These are phyloP conservation scores for Sclerospora graminicola DNA, from an alignment of 352 stramenopile genomes.

Conservation along the genomic window DNA sequence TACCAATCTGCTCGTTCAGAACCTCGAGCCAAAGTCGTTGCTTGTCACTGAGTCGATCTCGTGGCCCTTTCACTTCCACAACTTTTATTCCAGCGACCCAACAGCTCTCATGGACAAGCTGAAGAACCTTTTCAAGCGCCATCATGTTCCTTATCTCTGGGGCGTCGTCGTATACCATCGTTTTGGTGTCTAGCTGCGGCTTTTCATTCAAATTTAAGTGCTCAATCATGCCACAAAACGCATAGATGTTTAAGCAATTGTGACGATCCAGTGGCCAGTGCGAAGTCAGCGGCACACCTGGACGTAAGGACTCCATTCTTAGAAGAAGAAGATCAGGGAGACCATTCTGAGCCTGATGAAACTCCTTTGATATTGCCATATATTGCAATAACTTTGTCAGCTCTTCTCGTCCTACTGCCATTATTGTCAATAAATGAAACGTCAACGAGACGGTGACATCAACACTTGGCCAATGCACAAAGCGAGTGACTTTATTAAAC, in stretches of 20 bases:
- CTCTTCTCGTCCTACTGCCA: slow-evolving; percentile 30
- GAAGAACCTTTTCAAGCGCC: slow-evolving; percentile 11
- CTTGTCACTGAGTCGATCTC: slow-evolving; percentile 75
- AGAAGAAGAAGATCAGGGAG: slow-evolving; percentile 60
- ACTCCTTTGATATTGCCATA: slow-evolving; percentile 61
- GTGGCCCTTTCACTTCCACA: slow-evolving; percentile 82
- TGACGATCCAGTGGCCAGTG: slow-evolving; percentile 19
- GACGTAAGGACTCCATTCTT: slow-evolving; percentile 9
- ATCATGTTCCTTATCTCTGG: slow-evolving; percentile 6
- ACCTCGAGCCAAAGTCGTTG: slow-evolving; percentile 72
- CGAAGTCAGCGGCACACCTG: background rate
- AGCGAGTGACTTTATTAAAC: slow-evolving; percentile 47
- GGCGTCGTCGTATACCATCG: background rate
- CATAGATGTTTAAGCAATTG: slow-evolving; percentile 33
- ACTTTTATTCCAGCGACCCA: slow-evolving; percentile 37
- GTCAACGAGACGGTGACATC: slow-evolving; percentile 19
- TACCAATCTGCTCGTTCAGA: slow-evolving; percentile 39
- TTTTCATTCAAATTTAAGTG: slow-evolving; percentile 40
- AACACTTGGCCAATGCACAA: slow-evolving; percentile 44
- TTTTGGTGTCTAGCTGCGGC: background rate
- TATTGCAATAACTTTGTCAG: slow-evolving; percentile 42
- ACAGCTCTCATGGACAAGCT: slow-evolving; percentile 5
- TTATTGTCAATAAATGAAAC: slow-evolving; percentile 41
- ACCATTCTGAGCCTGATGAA: slow-evolving; percentile 60
- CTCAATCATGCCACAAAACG: slow-evolving; percentile 46